Evolutionary conservation across 1,139 yeast genomes (phyloP).

Genomic region (Kodamaea derodonti): DNA sequence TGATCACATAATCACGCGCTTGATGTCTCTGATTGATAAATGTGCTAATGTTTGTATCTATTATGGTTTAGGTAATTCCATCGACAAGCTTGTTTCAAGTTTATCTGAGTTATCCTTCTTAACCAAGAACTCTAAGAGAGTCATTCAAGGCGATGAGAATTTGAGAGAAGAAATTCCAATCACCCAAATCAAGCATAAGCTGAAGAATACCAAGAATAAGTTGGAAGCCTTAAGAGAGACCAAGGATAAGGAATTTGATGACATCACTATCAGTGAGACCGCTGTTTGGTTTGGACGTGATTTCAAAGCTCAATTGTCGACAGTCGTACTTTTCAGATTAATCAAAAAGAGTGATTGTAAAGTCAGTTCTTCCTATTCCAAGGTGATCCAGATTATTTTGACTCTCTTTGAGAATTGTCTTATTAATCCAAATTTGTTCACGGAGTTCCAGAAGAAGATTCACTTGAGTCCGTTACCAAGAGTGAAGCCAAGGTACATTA

Average conservation of each 20-base stretch:
- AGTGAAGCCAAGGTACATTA: slow-evolving; percentile 62
- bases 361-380: slow-evolving; percentile 55
- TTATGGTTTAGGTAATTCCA: slow-evolving; percentile 52
- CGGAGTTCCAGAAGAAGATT: slow-evolving; percentile 56
- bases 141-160: slow-evolving; percentile 20
- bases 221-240: slow-evolving; percentile 39
- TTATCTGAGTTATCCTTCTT: slow-evolving; percentile 64
- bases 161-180: slow-evolving; percentile 45
- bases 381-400: slow-evolving; percentile 56
- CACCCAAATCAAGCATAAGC: slow-evolving; percentile 46
- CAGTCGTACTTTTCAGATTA: slow-evolving; percentile 79
- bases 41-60: slow-evolving; percentile 71
- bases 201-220: too few species aligned
- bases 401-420: slow-evolving; percentile 72
- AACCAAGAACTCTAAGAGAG: slow-evolving; percentile 15
- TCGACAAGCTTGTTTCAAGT: slow-evolving; percentile 62
- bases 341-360: slow-evolving; percentile 54
- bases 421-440: slow-evolving; percentile 62
- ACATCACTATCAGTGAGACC: slow-evolving; percentile 72
- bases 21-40: slow-evolving; percentile 84
- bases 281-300: slow-evolving; percentile 86
- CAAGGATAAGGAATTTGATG: too few species aligned
- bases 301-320: slow-evolving; percentile 86
- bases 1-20: slow-evolving; percentile 81
- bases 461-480: slow-evolving; percentile 51